These are phyloP conservation scores for Stagonosporopsis tanaceti DNA, from an alignment of 2,329 filamentous ascomycete genomes.

Conservation along the genomic window DNA sequence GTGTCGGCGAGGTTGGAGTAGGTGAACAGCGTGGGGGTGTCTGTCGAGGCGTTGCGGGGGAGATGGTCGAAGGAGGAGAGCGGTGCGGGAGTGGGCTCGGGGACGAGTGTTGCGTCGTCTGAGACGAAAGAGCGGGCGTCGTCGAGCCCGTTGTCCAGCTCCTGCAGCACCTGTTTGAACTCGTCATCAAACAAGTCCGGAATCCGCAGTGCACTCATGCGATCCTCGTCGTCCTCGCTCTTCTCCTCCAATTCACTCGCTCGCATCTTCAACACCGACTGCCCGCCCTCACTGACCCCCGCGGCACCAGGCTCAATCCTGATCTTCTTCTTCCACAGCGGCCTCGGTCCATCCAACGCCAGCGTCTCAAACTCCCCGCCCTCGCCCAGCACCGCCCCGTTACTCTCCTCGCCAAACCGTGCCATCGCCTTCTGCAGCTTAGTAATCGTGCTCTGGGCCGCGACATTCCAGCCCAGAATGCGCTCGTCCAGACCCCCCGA, in stretches of 20 bases:
- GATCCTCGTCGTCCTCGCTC: conserved; percentile 31
- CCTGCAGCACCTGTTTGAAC: conserved; percentile 58
- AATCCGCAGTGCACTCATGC: conserved; percentile 55
- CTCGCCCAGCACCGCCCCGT: conserved; percentile 83
- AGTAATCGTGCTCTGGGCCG: conserved; percentile 59
- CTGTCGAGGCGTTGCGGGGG: conserved; percentile 23
- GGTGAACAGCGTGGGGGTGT: conserved; percentile 57
- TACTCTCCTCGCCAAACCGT: conserved; percentile 70
- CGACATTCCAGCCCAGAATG: conserved; percentile 83
- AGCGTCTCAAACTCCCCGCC: conserved; percentile 97
- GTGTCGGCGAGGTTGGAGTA: conserved; percentile 48
- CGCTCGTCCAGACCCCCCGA: conserved; percentile 84
- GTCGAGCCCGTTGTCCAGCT: conserved; percentile 7
- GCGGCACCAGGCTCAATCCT: conserved; percentile 64
- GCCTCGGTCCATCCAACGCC: conserved; percentile 78
- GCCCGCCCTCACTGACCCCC: conserved; percentile 76
- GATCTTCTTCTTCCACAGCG: conserved; percentile 77
- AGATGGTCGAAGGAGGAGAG: conserved; percentile 16
- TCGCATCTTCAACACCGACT: conserved; percentile 72
- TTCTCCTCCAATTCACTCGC: conserved; percentile 64
- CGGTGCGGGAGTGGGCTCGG: not conserved
- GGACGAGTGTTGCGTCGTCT: conserved; percentile 16
- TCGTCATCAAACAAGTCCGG: conserved; percentile 72
- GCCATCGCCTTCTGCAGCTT: conserved; percentile 64
- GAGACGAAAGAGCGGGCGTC: conserved; percentile 12